Evolutionary conservation across 139 green algal species (phyloP).

Genomic region (Coccomyxa sp.): DNA sequence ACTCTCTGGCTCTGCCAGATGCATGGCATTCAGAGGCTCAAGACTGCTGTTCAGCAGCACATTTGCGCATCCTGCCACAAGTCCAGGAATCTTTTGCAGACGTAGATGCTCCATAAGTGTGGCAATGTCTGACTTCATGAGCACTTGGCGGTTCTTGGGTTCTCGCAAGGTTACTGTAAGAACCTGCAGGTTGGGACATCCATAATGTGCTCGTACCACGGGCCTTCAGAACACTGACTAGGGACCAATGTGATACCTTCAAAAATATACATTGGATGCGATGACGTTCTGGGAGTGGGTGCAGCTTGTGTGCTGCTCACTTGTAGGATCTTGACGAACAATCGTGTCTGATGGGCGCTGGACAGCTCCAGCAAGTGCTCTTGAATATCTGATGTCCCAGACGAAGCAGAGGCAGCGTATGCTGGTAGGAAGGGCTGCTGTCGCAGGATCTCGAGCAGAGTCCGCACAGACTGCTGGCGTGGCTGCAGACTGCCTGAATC

Average conservation of each 20-base stretch:
- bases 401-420: not conserved
- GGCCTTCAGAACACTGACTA: no score
- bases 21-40: not conserved
- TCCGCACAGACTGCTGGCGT: no score
- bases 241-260: not conserved
- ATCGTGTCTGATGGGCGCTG: not conserved
- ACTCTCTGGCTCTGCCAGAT: not conserved
- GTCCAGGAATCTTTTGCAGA: not conserved
- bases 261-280: not conserved
- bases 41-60: not conserved
- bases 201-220: not conserved
- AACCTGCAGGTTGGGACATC: not conserved
- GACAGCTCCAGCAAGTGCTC: not conserved
- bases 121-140: not conserved
- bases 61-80: not conserved
- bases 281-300: not conserved
- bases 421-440: not conserved
- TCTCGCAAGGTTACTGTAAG: not conserved
- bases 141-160: not conserved
- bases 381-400: not conserved
- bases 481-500: no score
- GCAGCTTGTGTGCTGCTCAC: not conserved
- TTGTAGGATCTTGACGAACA: not conserved
- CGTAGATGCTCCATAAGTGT: not conserved
- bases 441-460: not conserved